Base-by-base conservation (phyloP, 495 filamentous ascomycete genomes). In the Xylaria curta region DNA sequence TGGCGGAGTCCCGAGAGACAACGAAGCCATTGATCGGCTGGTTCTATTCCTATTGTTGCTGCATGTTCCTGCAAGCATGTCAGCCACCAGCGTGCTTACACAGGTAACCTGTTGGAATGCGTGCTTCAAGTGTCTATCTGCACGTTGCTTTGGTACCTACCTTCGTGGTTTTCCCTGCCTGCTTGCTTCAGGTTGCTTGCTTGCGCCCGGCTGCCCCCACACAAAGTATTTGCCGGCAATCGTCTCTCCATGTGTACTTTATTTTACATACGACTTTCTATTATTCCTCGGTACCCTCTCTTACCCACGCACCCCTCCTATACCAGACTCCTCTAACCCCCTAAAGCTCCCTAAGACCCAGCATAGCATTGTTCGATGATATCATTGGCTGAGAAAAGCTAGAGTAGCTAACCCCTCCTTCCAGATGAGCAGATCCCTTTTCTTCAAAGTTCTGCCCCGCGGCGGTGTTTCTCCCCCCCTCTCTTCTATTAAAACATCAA, bases 371-470 rank as follows among this genome's bases (percentile, higher is more conserved):
- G 24, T 24, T 70, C 47, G 15, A 70, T 70, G 68, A 70, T 70
- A 63, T 70, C 68, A 70, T 70, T 70, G 68, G 68, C 47, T 24
- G 42, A 64, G 31, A 64, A 56, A 70, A 64, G 68, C 68, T 70
- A 65, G 69, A 71, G 61, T 49, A 71, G 69, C 69, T 71, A 56
- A 71, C 69, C 61, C 69, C 69, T 71, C 69, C 61, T 70, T 64
- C 68, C 47, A 71, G 69, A 71, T 71, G 69, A 71, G 69, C 69
- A 65, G 69, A 71, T 66, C 61, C 53, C 69, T 68, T 38, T 68
- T 72, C 64, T 72, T 72, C 65, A 67, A 63, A 68, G 70, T 68
- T 62, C 70, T 68, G 70, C 70, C 65, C 56, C 70, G 64, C 70
- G 56, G 70, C 64, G 63, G 70, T 26, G 70, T 72, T 67, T 72